Evolutionary conservation across 371 early-diverging fungal genomes (phyloP).

Genomic region (Circinella minor): DNA sequence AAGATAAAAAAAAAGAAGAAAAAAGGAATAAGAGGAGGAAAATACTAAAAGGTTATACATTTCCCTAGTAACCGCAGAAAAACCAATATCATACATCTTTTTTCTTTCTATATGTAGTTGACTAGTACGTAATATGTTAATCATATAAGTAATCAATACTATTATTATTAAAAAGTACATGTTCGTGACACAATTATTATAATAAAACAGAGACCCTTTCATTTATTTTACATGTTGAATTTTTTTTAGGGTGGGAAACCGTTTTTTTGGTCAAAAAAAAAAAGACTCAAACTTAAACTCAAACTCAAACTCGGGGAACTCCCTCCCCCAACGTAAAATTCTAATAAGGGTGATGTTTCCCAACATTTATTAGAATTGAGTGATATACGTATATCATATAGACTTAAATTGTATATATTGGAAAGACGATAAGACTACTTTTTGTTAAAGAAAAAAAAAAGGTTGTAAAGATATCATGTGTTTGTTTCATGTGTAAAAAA

Average conservation of each 20-base stretch:
- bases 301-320: too few relatives aligned
- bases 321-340: conserved; percentile 2
- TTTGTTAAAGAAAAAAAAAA: too few relatives aligned
- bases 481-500: neutral
- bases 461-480: neutral
- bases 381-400: too few relatives aligned
- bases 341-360: neutral
- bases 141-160: neutral
- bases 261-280: neutral
- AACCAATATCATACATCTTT: neutral
- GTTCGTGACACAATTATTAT: too few relatives aligned
- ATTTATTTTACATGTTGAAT: too few relatives aligned
- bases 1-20: neutral
- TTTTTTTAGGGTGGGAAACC: too few relatives aligned
- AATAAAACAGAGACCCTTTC: too few relatives aligned
- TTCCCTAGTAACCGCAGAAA: conserved; percentile 1
- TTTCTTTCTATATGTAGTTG: too few relatives aligned
- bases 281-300: neutral
- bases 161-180: neutral
- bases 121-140: neutral
- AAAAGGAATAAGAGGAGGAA: neutral
- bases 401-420: too few relatives aligned
- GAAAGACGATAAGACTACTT: too few relatives aligned
- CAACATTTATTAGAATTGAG: neutral
- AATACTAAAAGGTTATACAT: too few relatives aligned